Percentiles rank a stretch among this genome's conserved stretches.
phyloP scores from a whole-genome alignment of 768 basidiomycete species.

The Psilocybe cubensis region DNA sequence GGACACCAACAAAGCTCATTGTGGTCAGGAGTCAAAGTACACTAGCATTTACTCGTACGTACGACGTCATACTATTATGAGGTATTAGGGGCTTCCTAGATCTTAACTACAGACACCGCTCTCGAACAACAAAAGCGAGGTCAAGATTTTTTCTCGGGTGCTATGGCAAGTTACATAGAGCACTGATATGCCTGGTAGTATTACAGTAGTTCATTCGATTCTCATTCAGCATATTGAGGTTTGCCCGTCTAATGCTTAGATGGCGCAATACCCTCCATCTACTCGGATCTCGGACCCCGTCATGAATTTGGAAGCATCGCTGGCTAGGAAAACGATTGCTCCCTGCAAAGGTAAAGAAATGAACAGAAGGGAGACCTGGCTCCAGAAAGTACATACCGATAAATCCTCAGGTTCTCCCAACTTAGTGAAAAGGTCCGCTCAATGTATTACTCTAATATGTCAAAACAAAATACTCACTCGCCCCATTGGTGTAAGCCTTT shows the following conservation, averaged over 20 bases:
- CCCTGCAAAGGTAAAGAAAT: slow-evolving; percentile 48
- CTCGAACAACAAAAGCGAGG: too few species aligned
- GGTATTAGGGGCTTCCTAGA: too few species aligned
- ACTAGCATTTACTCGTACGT: too few species aligned
- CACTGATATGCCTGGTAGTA: too few species aligned
- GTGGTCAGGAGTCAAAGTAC: slow-evolving; percentile 1
- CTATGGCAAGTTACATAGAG: too few species aligned
- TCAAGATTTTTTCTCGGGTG: too few species aligned
- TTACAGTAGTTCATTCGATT: neutral
- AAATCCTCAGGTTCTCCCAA: slow-evolving; percentile 95
- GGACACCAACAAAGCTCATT: slow-evolving; percentile 17
- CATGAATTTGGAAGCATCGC: slow-evolving; percentile 89
- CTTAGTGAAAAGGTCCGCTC: slow-evolving; percentile 37
- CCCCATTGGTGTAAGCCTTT: slow-evolving; percentile 83
- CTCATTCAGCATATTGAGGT: too few species aligned
- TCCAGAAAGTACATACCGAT: slow-evolving; percentile 50
- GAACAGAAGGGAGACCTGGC: neutral
- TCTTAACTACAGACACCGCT: too few species aligned
- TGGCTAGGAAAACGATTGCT: slow-evolving; percentile 88
- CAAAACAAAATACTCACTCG: slow-evolving; percentile 51
- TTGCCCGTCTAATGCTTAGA: too few species aligned
- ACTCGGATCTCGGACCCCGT: slow-evolving; percentile 86
- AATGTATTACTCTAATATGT: too few species aligned
- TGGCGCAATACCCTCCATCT: slow-evolving; percentile 86
- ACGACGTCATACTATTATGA: too few species aligned